Evolutionary conservation across 139 green algal genomes (phyloP).

Genomic region (Coelastrella sp.): DNA sequence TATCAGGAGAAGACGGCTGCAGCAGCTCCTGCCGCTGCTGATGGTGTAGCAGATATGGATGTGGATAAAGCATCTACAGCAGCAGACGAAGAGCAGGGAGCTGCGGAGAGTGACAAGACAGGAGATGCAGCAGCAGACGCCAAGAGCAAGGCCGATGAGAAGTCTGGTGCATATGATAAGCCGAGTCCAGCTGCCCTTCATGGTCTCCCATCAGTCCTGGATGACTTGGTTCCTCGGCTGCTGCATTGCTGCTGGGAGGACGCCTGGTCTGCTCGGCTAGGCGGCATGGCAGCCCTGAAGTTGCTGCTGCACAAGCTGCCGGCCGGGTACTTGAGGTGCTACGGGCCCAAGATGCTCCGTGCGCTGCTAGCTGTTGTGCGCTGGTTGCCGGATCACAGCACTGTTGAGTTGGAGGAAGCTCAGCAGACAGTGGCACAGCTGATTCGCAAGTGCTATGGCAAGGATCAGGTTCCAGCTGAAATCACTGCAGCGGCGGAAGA

Average conservation of each 20-base stretch:
- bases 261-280: conserved; percentile 83
- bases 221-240: conserved; percentile 83
- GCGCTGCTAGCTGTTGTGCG: conserved; percentile 83
- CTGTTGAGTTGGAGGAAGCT: conserved; percentile 66
- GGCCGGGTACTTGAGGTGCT: conserved; percentile 55
- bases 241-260: conserved; percentile 92
- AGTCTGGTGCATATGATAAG: background rate
- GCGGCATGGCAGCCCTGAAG: conserved; percentile 69
- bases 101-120: background rate
- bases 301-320: conserved; percentile 63
- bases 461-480: conserved; percentile 6
- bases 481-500: conserved; percentile 14
- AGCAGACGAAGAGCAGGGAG: background rate
- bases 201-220: conserved; percentile 74
- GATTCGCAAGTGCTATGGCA: conserved; percentile 53
- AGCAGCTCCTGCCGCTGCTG: conserved; percentile 16
- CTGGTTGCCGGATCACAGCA: conserved; percentile 76
- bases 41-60: background rate
- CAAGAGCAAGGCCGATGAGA: background rate
- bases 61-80: background rate
- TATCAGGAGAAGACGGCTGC: background rate
- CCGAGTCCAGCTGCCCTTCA: conserved; percentile 26
- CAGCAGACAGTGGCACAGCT: conserved; percentile 56
- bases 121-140: conserved; percentile 6
- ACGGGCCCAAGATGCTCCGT: conserved; percentile 59